These are phyloP conservation scores for Cyclanthera cordifolia DNA, from an alignment of 306 rosid species.

Conservation along the genomic window DNA sequence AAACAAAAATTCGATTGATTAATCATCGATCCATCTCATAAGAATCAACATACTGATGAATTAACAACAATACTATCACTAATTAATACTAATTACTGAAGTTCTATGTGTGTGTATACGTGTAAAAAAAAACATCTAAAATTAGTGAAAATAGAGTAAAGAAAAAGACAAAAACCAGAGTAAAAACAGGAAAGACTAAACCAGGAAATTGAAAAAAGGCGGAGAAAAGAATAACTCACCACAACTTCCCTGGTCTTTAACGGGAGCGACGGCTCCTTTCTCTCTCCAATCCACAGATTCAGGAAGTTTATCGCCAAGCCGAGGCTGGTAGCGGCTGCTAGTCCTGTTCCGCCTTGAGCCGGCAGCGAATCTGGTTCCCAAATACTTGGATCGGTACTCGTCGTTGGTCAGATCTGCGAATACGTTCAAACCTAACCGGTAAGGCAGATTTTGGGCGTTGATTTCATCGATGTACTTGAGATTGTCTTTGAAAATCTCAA, in stretches of 20 bases:
- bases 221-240: constrained; percentile 33
- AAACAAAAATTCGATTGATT: background rate
- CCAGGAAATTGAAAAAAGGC: background rate
- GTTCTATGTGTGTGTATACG: background rate
- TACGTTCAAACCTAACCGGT: constrained; percentile 58
- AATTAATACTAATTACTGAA: background rate
- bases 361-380: constrained; percentile 35
- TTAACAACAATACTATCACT: background rate
- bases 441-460: constrained; percentile 35
- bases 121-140: background rate
- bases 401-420: constrained; percentile 88
- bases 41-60: background rate
- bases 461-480: constrained; percentile 62
- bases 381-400: constrained; percentile 56
- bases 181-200: background rate
- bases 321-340: constrained; percentile 46
- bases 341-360: constrained; percentile 26
- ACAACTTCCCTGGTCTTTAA: constrained; percentile 88
- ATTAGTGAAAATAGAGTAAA: background rate
- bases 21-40: background rate
- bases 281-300: constrained; percentile 78
- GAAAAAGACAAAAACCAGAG: background rate
- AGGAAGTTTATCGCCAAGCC: constrained; percentile 58
- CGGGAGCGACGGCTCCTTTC: constrained; percentile 53
- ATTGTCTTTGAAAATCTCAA: constrained; percentile 78